Evolutionary conservation across 441 rosid species (phyloP), one percentile per base, ranked within the genome.

Genomic region (Pelargonium myrrhifolium): DNA sequence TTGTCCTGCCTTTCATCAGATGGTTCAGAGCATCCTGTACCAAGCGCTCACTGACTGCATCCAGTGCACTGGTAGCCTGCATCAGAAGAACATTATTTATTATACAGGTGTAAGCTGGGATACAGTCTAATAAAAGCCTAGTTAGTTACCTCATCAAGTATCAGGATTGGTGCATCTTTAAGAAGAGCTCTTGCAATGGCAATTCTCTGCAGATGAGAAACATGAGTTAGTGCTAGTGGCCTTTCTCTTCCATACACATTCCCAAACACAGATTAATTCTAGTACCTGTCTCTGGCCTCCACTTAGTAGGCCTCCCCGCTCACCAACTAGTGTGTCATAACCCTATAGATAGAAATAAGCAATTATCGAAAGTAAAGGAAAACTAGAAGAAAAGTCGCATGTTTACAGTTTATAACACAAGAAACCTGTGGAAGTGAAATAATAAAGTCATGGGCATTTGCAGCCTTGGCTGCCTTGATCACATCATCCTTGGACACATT

Each of bases 281-380:
- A 59, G 24, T 77, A 90, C 96, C 91, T 93, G 98, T 71, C 98
- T 86, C 79, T 93, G 96, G 71, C 98, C 98, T 63, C 97, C 97
- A 74, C 98, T 93, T 72, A 89, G 84, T 70, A 89, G 79, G 76
- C 98, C 96, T 74, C 95, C 96, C 40, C 97, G 89, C 79, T 93
- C 97, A 68, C 97, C 98, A 66, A 93, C 97, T 63, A 83, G 72
- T 60, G 96, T 93, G 82, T 87, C 98, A 64, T 90, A 93, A 35
- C 98, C 98, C 96, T 93, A 78, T 66, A 61, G 75, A 80, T 72
- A 64, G 64, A 67, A 66, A 2, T 17, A 68, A 68, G 72, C 49
- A 24, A 59, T 74, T 69, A 81, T 74, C 71, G 64, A 45, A 65
- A 26, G 56, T 6, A 26, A 12, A 28, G 37, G 49, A 49, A 21